A percentile compares a stretch with the other conserved stretches of the same genome.
Conservation (phyloP, 805 yeast genomes). For the Ogataea chonburiensis region DNA sequence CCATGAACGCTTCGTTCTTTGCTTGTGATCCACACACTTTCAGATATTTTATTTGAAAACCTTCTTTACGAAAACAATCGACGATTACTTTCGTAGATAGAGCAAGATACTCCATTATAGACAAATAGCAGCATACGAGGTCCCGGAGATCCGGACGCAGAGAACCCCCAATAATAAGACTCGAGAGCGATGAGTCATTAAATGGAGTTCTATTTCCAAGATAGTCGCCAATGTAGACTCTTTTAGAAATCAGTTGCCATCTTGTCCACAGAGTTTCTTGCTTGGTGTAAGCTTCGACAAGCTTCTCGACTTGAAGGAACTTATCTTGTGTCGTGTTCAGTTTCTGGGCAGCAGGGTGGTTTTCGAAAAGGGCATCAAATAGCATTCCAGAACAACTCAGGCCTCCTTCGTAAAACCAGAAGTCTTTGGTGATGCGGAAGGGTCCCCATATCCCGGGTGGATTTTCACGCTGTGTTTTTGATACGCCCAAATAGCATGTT, state of each 20-base stretch:
- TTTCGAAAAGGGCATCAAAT: slow-evolving; percentile 45
- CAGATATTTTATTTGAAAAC: slow-evolving; percentile 31
- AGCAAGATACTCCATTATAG: slow-evolving; percentile 49
- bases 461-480: slow-evolving; percentile 11
- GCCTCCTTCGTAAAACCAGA: slow-evolving; percentile 51
- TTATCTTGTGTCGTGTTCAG: slow-evolving; percentile 8
- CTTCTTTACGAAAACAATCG: slow-evolving; percentile 27
- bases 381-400: slow-evolving; percentile 58
- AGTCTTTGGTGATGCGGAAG: slow-evolving; percentile 36
- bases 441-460: slow-evolving; percentile 63
- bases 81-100: slow-evolving; percentile 48
- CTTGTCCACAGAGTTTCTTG: slow-evolving; percentile 17
- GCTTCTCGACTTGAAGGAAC: slow-evolving; percentile 17
- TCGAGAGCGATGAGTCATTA: slow-evolving; percentile 48
- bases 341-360: slow-evolving; percentile 33
- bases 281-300: slow-evolving; percentile 24
- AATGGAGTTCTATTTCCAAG: slow-evolving; percentile 60
- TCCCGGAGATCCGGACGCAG: slow-evolving; percentile 34
- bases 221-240: slow-evolving; percentile 53
- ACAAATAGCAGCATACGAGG: slow-evolving; percentile 43
- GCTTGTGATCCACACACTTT: slow-evolving; percentile 56
- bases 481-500: slow-evolving; percentile 48
- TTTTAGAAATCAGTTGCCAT: slow-evolving; percentile 25
- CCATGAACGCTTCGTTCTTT: slow-evolving; percentile 41
- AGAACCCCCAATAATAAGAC: slow-evolving; percentile 49